Conservation (phyloP, 352 stramenopile species). For the Phytophthora parvispora region DNA sequence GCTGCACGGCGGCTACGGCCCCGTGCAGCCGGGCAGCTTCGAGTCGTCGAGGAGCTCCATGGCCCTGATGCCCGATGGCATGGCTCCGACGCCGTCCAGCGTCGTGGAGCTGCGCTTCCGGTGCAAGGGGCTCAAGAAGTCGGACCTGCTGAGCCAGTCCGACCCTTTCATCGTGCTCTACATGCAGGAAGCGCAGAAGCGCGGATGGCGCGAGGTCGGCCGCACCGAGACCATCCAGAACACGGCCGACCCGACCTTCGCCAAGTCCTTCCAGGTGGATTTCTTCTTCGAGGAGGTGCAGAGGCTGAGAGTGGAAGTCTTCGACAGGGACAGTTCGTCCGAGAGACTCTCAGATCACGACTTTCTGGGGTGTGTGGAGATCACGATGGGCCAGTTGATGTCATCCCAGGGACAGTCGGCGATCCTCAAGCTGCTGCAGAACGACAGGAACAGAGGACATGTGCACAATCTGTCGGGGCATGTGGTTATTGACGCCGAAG, state of each 20-base stretch:
- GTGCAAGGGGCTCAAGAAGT: conserved; percentile 78
- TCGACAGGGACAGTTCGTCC: conserved; percentile 78
- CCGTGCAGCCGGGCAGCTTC: conserved; percentile 39
- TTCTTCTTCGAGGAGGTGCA: conserved; percentile 90
- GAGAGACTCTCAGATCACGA: conserved; percentile 71
- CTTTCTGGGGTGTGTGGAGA: conserved; percentile 80
- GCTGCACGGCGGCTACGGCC: conserved; percentile 56
- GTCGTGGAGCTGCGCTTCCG: conserved; percentile 76
- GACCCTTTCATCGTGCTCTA: conserved; percentile 85
- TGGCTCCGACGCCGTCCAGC: conserved; percentile 55
- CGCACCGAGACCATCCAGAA: conserved; percentile 85
- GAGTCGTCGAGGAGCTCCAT: conserved; percentile 28
- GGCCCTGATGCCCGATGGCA: conserved; percentile 24
- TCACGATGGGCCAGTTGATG: conserved; percentile 86
- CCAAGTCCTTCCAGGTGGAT: conserved; percentile 74
- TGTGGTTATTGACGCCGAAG: conserved; percentile 75
- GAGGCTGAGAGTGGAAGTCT: conserved; percentile 80
- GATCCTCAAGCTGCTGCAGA: conserved; percentile 66
- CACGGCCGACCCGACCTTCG: conserved; percentile 73
- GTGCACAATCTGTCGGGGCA: conserved; percentile 65
- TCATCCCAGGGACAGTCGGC: conserved; percentile 66
- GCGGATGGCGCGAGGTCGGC: conserved; percentile 74
- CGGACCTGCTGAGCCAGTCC: conserved; percentile 76
- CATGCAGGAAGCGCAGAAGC: conserved; percentile 56
- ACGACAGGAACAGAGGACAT: conserved; percentile 36